A percentile compares a stretch with the other conserved stretches of the same genome.
Evolutionary conservation across 345 rosid genomes (phyloP).

Genomic region (Abelmoschus esculentus): DNA sequence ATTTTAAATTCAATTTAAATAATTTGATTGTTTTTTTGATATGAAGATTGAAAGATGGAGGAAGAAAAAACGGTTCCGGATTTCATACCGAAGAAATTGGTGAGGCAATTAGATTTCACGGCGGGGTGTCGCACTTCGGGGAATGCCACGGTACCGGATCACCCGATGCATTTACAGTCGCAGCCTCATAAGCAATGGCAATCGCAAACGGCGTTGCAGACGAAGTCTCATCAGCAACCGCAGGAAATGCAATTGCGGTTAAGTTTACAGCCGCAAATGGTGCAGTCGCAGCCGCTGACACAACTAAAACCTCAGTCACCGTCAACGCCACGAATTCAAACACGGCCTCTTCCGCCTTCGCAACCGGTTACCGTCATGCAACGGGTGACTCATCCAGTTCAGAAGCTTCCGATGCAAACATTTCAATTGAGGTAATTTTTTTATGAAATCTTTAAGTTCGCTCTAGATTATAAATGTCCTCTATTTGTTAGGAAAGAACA

Average conservation of each 20-base stretch:
- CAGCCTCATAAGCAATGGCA: neutral
- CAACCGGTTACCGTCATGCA: constrained; percentile 20
- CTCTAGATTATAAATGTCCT: neutral
- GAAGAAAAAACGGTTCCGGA: constrained; percentile 35
- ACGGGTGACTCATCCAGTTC: constrained; percentile 36
- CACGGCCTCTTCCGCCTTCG: constrained; percentile 19
- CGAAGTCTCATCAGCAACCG: constrained; percentile 6
- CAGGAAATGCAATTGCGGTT: constrained; percentile 18
- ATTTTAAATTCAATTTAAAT: neutral
- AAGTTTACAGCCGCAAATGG: constrained; percentile 13
- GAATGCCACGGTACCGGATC: constrained; percentile 21
- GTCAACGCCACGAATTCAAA: constrained; percentile 16
- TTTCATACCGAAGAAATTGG: constrained; percentile 35
- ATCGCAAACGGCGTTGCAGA: too few species aligned
- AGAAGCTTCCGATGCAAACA: constrained; percentile 26
- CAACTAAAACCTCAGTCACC: constrained; percentile 9
- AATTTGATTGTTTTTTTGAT: neutral
- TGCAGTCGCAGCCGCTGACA: neutral
- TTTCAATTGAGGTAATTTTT: constrained; percentile 26
- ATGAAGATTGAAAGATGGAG: constrained; percentile 27
- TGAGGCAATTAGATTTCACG: constrained; percentile 52
- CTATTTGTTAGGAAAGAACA: neutral
- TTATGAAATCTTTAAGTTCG: neutral
- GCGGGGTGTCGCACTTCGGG: constrained; percentile 24
- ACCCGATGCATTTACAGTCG: constrained; percentile 7